Base-by-base conservation (phyloP, 2,329 filamentous ascomycete genomes). In the Myriosclerotinia duriaeana region DNA sequence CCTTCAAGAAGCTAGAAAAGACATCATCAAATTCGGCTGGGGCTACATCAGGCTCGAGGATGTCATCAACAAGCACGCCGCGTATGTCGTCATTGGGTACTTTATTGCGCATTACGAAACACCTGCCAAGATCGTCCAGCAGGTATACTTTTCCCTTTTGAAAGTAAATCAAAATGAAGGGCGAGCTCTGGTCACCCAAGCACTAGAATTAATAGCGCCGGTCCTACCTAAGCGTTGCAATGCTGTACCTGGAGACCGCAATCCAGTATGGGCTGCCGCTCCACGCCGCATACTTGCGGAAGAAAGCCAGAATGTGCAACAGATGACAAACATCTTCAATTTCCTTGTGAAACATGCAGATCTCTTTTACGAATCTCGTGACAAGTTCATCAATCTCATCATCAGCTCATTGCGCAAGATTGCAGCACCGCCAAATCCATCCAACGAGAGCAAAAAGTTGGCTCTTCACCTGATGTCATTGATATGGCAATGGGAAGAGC, bases 1-100 rank as follows among this genome's bases (percentile, higher is more conserved):
- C 64, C 85, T 99, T 1, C 91, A 96, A 72, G 95, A 98, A 74
- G 89, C 92, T 2, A 88, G 96, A 48, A 99, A 99, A 78, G 95
- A 99, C 71, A 94, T 99, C 69, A 99, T 99, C 75, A 98, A 97
- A 79, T 99, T 98, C 78, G 93, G 93, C 3, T 99, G 95, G 95
- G 97, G 93, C 22, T 98, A 97, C 76, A 99, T 99, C 74, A 88
- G 92, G 34, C 85, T 99, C n/a, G 96, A 99, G 75, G 95, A 99
- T 77, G 91, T 97, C 66, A 97, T 99, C 81, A 99, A 98, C 82
- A 99, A 99, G 78, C 95, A 98, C 77, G 95, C 94, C 0, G 93
- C 95, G 3, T 99, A 99, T 74, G 94, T 97, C 6, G 87, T 99
- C 7, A 96, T 99, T 69, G 93, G 92, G 3, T 99, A 97, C 78